Conservation (phyloP, 306 rosid genomes). For the Medicago ruthenica region DNA sequence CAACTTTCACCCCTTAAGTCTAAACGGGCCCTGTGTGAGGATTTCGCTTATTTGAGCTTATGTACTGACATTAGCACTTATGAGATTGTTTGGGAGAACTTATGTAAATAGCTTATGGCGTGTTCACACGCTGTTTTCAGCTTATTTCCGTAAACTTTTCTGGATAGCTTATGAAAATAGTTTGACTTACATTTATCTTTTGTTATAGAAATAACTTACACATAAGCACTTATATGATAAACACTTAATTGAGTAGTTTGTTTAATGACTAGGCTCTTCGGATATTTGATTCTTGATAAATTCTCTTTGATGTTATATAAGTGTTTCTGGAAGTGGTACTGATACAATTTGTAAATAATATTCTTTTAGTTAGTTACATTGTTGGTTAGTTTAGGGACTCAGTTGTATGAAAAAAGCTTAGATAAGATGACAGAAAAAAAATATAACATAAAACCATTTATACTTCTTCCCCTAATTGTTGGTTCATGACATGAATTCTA, state of each 20-base stretch:
- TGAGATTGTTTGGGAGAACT: neutral
- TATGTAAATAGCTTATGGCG: neutral
- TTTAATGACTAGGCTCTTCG: neutral
- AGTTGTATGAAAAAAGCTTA: neutral
- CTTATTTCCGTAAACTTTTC: neutral
- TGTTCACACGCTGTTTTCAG: neutral
- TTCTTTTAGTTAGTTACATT: constrained; percentile 1
- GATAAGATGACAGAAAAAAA: neutral
- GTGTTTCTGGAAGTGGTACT: constrained; percentile 23
- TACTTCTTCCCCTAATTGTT: neutral
- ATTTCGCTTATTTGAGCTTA: neutral
- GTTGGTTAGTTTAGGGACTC: neutral
- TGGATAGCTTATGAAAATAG: neutral
- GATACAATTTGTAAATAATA: neutral
- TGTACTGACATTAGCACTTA: neutral
- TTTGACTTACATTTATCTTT: neutral
- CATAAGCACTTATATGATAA: neutral
- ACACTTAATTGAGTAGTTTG: no score
- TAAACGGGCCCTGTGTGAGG: neutral
- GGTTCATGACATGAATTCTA: neutral
- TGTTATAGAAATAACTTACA: neutral
- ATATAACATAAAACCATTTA: neutral
- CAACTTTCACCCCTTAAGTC: neutral
- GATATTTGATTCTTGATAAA: constrained; percentile 1
- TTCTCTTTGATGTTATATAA: constrained; percentile 20